Evolutionary conservation across 2,329 filamentous ascomycete species (phyloP).

Genomic region (Xenoacremonium recifei): DNA sequence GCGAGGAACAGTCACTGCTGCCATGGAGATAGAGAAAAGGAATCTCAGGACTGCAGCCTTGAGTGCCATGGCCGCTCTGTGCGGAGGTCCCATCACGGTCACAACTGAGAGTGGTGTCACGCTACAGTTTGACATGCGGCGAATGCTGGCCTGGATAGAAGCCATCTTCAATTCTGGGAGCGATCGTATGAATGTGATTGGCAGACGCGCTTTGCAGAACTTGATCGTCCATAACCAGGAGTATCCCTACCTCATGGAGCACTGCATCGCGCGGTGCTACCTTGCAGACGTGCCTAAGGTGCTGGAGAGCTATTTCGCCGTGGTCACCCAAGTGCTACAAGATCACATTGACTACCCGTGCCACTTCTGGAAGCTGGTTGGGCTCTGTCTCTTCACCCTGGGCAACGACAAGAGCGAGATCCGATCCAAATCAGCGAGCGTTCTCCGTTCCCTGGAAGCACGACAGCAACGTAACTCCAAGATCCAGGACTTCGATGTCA

Average conservation of each 20-base stretch:
- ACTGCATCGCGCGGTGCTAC: constrained; percentile 91
- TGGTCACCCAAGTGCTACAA: constrained; percentile 82
- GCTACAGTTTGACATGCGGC: constrained; percentile 85
- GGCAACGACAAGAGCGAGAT: constrained; percentile 90
- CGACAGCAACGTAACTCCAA: constrained; percentile 78
- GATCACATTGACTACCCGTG: constrained; percentile 80
- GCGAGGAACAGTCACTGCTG: constrained; percentile 75
- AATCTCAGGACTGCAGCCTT: constrained; percentile 87
- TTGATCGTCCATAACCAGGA: constrained; percentile 89
- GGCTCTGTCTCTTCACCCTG: constrained; percentile 85
- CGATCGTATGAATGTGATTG: constrained; percentile 88
- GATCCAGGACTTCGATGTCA: constrained; percentile 96
- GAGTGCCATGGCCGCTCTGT: constrained; percentile 93
- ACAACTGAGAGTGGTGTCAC: constrained; percentile 85
- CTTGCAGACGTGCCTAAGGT: constrained; percentile 76
- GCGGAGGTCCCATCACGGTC: constrained; percentile 80
- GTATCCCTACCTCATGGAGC: constrained; percentile 79
- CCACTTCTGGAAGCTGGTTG: constrained; percentile 87
- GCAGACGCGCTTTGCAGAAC: constrained; percentile 83
- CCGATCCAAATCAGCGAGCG: constrained; percentile 78
- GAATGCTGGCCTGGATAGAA: constrained; percentile 94
- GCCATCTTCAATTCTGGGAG: constrained; percentile 90
- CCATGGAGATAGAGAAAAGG: constrained; percentile 95
- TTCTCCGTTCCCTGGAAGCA: constrained; percentile 80
- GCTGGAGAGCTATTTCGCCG: constrained; percentile 91